Percentiles rank a stretch among this genome's conserved stretches.
Conservation (phyloP, 2,329 filamentous ascomycete species). For the Aureobasidium uvarum region DNA sequence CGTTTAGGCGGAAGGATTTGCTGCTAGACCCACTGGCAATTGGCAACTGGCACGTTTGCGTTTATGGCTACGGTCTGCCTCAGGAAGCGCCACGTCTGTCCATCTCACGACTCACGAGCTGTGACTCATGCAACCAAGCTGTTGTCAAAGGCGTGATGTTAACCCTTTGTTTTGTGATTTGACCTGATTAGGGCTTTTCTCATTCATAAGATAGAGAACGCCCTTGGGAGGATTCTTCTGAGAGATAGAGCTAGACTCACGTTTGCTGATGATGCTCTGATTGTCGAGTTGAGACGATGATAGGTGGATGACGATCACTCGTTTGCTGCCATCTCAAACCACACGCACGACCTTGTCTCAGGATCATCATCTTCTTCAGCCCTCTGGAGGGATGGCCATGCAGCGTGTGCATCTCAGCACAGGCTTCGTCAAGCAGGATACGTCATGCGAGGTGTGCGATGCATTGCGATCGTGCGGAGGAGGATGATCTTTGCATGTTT, state of each 20-base stretch:
- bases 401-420: conserved; percentile 2
- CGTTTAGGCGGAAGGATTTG: conserved; percentile 22
- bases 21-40: conserved; percentile 11
- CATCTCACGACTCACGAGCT: background rate
- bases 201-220: background rate
- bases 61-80: background rate
- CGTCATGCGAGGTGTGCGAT: conserved; percentile 3
- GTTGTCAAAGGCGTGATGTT: background rate
- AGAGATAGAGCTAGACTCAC: background rate
- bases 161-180: background rate
- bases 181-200: background rate
- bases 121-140: background rate
- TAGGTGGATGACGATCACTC: conserved; percentile 8
- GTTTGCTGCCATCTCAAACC: background rate
- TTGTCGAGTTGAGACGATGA: background rate
- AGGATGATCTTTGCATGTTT: background rate
- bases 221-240: background rate
- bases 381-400: background rate
- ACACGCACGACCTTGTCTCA: conserved; percentile 3
- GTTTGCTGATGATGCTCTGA: background rate
- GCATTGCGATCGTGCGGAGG: conserved; percentile 5
- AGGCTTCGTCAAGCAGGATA: conserved; percentile 6
- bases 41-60: conserved; percentile 16
- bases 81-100: conserved; percentile 8
- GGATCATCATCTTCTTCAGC: conserved; percentile 17